Conservation (phyloP, 192 early-diverging fungal genomes). For the Coemansia sp. region DNA sequence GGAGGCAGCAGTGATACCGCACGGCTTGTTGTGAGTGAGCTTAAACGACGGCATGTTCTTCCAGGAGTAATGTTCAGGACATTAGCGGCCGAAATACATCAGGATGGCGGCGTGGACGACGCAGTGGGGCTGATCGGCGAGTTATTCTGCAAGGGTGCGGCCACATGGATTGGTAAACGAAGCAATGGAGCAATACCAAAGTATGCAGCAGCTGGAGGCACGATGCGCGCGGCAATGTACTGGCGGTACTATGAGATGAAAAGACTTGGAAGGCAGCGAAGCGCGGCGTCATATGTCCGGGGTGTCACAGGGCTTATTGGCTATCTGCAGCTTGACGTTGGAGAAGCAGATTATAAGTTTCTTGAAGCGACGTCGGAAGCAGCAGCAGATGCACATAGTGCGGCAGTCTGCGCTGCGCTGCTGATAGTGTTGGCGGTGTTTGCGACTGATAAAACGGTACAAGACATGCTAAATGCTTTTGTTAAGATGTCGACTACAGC, state of each 20-base stretch:
- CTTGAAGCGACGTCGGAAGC: slow-evolving; percentile 14
- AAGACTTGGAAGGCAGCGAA: slow-evolving; percentile 1
- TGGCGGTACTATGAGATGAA: slow-evolving; percentile 8
- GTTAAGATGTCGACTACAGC: slow-evolving; percentile 1
- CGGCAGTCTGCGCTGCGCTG: slow-evolving; percentile 24
- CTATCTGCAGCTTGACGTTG: slow-evolving; percentile 29
- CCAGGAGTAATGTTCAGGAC: slow-evolving; percentile 38
- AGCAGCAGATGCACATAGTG: background rate
- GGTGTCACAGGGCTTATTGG: slow-evolving; percentile 31
- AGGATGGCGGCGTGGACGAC: slow-evolving; percentile 2
- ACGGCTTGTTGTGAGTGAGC: slow-evolving; percentile 16
- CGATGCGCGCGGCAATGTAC: slow-evolving; percentile 18
- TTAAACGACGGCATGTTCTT: slow-evolving; percentile 22
- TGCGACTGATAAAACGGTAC: slow-evolving; percentile 9
- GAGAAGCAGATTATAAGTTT: slow-evolving; percentile 17
- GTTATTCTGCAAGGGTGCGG: slow-evolving; percentile 20
- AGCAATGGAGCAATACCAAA: slow-evolving; percentile 15
- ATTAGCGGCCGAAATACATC: slow-evolving; percentile 7
- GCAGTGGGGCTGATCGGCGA: slow-evolving; percentile 17
- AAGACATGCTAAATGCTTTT: slow-evolving; percentile 15
- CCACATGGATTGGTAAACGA: slow-evolving; percentile 31
- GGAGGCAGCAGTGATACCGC: background rate
- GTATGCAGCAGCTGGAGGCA: slow-evolving; percentile 25
- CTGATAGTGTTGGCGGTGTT: slow-evolving; percentile 35
- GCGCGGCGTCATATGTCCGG: slow-evolving; percentile 16